phyloP scores from a whole-genome alignment of 768 basidiomycete species.

The Fibroporia radiculosa region DNA sequence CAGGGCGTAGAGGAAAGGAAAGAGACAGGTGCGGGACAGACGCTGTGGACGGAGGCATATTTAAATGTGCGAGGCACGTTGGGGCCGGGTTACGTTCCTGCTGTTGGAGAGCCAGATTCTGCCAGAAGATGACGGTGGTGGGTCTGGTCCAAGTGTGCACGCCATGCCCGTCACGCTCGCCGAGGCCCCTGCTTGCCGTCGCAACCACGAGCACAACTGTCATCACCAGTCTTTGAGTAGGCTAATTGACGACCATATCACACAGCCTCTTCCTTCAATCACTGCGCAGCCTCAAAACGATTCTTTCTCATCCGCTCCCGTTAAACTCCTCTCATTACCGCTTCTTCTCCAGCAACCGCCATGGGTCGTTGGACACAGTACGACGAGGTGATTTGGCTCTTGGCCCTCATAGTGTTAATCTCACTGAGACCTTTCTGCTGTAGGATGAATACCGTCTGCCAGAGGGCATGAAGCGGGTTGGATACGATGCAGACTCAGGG shows the following conservation, averaged over 20 bases:
- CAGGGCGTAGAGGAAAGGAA: constrained; percentile 1
- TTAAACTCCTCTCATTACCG: not conserved
- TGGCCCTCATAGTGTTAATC: not conserved
- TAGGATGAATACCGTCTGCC: constrained; percentile 49
- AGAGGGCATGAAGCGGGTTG: constrained; percentile 52
- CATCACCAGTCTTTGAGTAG: no score
- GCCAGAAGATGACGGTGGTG: no score
- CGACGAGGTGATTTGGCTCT: constrained; percentile 23
- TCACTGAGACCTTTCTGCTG: constrained; percentile 3
- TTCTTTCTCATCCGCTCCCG: no score
- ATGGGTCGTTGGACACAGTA: constrained; percentile 34
- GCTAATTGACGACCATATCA: no score
- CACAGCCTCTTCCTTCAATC: no score
- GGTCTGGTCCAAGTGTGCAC: no score
- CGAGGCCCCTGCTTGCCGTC: no score
- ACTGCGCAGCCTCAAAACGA: not conserved
- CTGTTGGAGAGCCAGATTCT: no score
- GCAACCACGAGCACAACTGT: no score
- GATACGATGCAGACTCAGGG: constrained; percentile 67
- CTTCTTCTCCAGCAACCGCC: not conserved
- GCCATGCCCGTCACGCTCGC: no score
- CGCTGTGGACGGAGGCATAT: constrained; percentile 1
- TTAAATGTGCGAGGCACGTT: no score
- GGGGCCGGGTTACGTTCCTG: no score
- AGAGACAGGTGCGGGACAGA: not conserved